These are phyloP conservation scores for Ascochyta fabae DNA, from an alignment of 2,329 filamentous ascomycete genomes.

Conservation along the genomic window DNA sequence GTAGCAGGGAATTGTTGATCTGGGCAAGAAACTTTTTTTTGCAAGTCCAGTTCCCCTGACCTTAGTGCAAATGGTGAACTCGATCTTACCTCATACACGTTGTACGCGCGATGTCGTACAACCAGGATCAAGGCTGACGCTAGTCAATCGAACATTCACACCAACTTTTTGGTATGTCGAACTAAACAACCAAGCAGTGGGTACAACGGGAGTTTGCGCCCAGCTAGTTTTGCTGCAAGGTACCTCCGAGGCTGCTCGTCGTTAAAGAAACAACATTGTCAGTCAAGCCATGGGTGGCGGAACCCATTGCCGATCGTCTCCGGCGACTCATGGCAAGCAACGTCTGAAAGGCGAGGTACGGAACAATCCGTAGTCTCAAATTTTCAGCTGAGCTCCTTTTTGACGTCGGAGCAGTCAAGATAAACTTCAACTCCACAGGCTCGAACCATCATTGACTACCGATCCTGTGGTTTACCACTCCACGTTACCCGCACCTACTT, in stretches of 20 bases:
- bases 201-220: not conserved
- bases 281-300: not conserved
- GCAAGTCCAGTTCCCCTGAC: not conserved
- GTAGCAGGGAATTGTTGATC: not conserved
- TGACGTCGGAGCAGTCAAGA: not conserved
- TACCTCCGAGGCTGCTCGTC: not conserved
- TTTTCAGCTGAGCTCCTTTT: not conserved
- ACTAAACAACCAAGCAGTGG: not conserved
- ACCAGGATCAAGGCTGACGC: not conserved
- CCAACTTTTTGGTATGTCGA: not conserved
- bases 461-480: not conserved
- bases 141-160: not conserved
- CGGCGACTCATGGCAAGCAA: not conserved
- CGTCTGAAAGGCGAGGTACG: not conserved
- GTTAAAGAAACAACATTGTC: not conserved
- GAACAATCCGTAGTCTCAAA: not conserved
- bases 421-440: not conserved
- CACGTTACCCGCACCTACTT: not conserved
- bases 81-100: not conserved
- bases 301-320: not conserved
- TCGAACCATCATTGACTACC: not conserved
- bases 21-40: not conserved
- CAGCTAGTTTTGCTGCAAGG: not conserved
- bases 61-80: not conserved
- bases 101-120: constrained; percentile 3